A percentile compares a stretch with the other conserved stretches of the same genome.
These are phyloP conservation scores for Schrenkiella parvula DNA, from an alignment of 345 rosid species.

Conservation along the genomic window DNA sequence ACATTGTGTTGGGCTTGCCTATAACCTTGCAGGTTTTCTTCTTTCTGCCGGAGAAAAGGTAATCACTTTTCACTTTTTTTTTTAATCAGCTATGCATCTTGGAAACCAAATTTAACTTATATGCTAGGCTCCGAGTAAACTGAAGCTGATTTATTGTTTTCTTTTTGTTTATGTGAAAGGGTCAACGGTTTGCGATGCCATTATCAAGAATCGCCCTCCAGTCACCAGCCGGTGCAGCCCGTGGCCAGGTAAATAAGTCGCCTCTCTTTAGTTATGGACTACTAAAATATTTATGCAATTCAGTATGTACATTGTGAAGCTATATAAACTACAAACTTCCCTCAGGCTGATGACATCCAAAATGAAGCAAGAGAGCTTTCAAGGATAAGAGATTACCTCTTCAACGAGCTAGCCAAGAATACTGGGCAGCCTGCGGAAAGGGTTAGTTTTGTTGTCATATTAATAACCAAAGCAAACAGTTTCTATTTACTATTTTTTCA, in stretches of 20 bases:
- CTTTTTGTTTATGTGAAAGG: constrained; percentile 33
- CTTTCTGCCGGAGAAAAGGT: constrained; percentile 95
- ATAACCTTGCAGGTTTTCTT: constrained; percentile 80
- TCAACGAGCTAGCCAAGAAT: constrained; percentile 63
- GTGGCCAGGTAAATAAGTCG: constrained; percentile 61
- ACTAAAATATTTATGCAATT: background rate
- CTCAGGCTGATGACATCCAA: constrained; percentile 73
- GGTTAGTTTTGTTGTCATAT: constrained; percentile 42
- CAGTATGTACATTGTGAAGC: background rate
- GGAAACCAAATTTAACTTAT: background rate
- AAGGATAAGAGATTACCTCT: constrained; percentile 73
- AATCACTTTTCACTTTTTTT: background rate
- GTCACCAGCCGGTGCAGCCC: constrained; percentile 76
- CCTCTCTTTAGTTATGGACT: background rate
- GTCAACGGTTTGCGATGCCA: constrained; percentile 69
- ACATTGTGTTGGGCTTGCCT: constrained; percentile 69
- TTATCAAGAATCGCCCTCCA: constrained; percentile 63
- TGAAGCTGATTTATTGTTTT: background rate
- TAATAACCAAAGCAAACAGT: background rate
- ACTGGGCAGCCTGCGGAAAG: constrained; percentile 80
- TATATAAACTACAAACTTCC: background rate
- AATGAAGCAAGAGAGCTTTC: constrained; percentile 83
- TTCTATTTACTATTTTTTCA: background rate
- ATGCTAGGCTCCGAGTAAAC: background rate
- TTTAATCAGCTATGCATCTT: background rate